Evolutionary conservation across 768 basidiomycete genomes (phyloP).

Genomic region (Boletellus emodensis): DNA sequence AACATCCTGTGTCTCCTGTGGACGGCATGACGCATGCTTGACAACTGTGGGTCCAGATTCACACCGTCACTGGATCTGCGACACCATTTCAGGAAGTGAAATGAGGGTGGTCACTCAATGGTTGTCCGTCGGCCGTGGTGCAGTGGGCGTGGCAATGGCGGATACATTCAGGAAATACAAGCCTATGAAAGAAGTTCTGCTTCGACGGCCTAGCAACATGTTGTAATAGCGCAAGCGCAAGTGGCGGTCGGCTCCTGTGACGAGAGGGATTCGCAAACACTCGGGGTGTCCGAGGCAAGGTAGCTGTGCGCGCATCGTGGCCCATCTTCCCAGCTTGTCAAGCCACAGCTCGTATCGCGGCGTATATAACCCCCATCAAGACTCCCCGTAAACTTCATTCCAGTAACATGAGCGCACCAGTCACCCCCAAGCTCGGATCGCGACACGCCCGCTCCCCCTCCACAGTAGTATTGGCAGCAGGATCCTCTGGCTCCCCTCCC

Average conservation of each 20-base stretch:
- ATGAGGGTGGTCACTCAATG: background rate
- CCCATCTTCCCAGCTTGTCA: background rate
- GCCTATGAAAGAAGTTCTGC: background rate
- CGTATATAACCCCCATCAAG: conserved; percentile 11
- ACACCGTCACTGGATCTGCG: conserved; percentile 1
- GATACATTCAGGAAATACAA: conserved; percentile 5
- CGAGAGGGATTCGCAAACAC: no score
- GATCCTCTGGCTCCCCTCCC: background rate
- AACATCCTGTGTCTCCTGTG: background rate
- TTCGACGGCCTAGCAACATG: background rate
- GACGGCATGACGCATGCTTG: background rate
- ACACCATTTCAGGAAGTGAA: background rate
- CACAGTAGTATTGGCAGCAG: background rate
- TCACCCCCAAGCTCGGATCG: background rate
- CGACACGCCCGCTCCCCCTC: background rate
- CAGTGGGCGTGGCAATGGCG: background rate
- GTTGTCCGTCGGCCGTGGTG: background rate
- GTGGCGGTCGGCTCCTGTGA: background rate
- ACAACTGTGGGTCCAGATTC: background rate
- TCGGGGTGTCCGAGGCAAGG: background rate
- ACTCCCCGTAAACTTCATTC: background rate
- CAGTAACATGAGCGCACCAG: background rate
- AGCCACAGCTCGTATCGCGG: background rate
- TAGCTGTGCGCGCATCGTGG: background rate
- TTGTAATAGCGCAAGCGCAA: background rate